These are phyloP conservation scores for Hibiscus trionum DNA, from an alignment of 345 rosid genomes.

Conservation along the genomic window DNA sequence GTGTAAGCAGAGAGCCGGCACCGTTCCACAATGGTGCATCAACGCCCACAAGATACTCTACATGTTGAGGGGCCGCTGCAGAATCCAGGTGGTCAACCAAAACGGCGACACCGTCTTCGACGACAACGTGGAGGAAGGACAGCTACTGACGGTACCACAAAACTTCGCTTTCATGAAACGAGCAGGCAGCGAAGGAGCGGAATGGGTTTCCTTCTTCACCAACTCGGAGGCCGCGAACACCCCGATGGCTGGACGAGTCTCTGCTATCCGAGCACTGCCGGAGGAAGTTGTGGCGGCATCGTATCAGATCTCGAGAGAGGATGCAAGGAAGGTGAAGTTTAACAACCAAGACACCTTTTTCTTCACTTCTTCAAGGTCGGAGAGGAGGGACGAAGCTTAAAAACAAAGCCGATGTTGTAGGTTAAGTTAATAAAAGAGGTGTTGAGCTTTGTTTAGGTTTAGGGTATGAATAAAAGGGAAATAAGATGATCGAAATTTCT, in stretches of 20 bases:
- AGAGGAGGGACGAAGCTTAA: constrained; percentile 47
- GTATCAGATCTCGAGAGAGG: constrained; percentile 38
- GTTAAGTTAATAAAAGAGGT: neutral
- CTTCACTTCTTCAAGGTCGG: constrained; percentile 17
- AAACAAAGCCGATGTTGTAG: neutral
- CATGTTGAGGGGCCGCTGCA: constrained; percentile 42
- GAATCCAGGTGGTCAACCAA: constrained; percentile 51
- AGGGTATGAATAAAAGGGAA: neutral
- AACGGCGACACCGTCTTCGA: constrained; percentile 48
- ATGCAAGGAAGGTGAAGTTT: constrained; percentile 51
- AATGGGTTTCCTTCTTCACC: constrained; percentile 66
- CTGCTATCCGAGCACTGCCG: constrained; percentile 47
- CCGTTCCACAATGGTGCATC: constrained; percentile 58
- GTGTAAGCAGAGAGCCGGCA: constrained; percentile 38
- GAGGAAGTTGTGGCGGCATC: constrained; percentile 45
- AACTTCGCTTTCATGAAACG: constrained; percentile 47
- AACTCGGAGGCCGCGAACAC: constrained; percentile 37
- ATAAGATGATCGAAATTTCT: too few species aligned
- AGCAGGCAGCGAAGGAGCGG: constrained; percentile 47
- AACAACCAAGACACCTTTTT: constrained; percentile 37
- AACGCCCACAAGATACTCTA: constrained; percentile 62
- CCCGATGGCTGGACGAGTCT: constrained; percentile 48
- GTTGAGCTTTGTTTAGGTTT: neutral
- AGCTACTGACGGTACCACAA: constrained; percentile 56
- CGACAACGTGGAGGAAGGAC: constrained; percentile 43